These are phyloP conservation scores for Alloascoidea hylecoeti DNA, from an alignment of 805 yeast species.

Conservation along the genomic window DNA sequence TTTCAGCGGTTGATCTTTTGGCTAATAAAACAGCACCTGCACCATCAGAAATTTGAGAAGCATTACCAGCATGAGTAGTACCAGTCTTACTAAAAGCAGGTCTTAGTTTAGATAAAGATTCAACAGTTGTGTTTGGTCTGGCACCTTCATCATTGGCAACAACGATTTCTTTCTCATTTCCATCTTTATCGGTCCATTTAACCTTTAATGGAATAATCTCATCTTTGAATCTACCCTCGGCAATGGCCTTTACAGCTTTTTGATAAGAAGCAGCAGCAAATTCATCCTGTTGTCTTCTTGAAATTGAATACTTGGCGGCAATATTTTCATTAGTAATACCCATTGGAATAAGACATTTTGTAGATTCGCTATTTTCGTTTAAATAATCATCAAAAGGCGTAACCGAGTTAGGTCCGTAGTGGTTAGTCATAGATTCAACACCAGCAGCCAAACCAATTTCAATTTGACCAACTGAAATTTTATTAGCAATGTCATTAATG, in stretches of 20 bases:
- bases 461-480: slow-evolving; percentile 78
- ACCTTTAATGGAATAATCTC: slow-evolving; percentile 79
- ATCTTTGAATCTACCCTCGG: slow-evolving; percentile 62
- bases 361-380: slow-evolving; percentile 24
- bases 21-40: slow-evolving; percentile 82
- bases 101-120: slow-evolving; percentile 55
- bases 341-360: slow-evolving; percentile 85
- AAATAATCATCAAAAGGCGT: slow-evolving; percentile 43
- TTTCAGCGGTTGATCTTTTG: slow-evolving; percentile 75
- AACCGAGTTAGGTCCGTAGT: slow-evolving; percentile 71
- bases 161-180: slow-evolving; percentile 33
- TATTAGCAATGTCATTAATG: slow-evolving; percentile 78
- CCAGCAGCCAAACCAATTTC: slow-evolving; percentile 87
- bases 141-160: slow-evolving; percentile 82
- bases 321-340: slow-evolving; percentile 93
- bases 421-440: slow-evolving; percentile 86
- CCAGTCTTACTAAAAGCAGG: slow-evolving; percentile 86
- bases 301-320: slow-evolving; percentile 47
- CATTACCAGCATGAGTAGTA: slow-evolving; percentile 87
- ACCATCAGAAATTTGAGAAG: slow-evolving; percentile 93
- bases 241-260: slow-evolving; percentile 70
- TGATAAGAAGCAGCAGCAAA: slow-evolving; percentile 81
- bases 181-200: slow-evolving; percentile 40
- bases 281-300: slow-evolving; percentile 66
- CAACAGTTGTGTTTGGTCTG: slow-evolving; percentile 72